Evolutionary conservation across 1,284 basidiomycete species (phyloP).

Genomic region (Marasmius fiardii): DNA sequence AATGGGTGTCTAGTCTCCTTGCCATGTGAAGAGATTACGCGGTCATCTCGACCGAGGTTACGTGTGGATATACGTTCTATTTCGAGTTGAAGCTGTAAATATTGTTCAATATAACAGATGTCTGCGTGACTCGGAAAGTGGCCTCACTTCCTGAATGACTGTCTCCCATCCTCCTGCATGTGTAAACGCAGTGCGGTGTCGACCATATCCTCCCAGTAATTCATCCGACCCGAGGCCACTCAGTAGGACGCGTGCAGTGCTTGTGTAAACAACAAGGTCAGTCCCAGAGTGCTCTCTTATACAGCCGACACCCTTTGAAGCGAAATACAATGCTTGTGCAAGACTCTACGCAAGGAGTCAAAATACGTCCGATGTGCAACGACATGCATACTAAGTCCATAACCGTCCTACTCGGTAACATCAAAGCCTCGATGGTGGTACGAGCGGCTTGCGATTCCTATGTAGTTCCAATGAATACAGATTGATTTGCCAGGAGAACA

Average conservation of each 20-base stretch:
- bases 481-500: slow-evolving; percentile 8
- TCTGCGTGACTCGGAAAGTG: background rate
- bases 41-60: slow-evolving; percentile 93
- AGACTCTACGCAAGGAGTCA: slow-evolving; percentile 62
- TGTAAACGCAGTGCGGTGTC: slow-evolving; percentile 80
- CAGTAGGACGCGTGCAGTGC: slow-evolving; percentile 79
- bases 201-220: slow-evolving; percentile 89
- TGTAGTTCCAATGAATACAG: slow-evolving; percentile 3
- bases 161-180: slow-evolving; percentile 61
- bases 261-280: slow-evolving; percentile 54
- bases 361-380: background rate
- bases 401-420: slow-evolving; percentile 81
- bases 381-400: slow-evolving; percentile 80
- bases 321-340: slow-evolving; percentile 90
- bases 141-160: slow-evolving; percentile 74
- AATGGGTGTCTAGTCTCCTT: slow-evolving; percentile 92
- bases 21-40: slow-evolving; percentile 84
- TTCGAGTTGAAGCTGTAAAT: slow-evolving; percentile 81
- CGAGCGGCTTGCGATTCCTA: slow-evolving; percentile 67
- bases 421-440: slow-evolving; percentile 62
- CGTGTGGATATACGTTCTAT: slow-evolving; percentile 87
- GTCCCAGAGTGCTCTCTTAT: slow-evolving; percentile 35
- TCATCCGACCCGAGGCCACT: slow-evolving; percentile 97
- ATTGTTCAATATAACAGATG: background rate
- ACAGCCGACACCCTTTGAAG: slow-evolving; percentile 73